Evolutionary conservation across 805 yeast genomes (phyloP).

Genomic region (Candida xiaguanensis): DNA sequence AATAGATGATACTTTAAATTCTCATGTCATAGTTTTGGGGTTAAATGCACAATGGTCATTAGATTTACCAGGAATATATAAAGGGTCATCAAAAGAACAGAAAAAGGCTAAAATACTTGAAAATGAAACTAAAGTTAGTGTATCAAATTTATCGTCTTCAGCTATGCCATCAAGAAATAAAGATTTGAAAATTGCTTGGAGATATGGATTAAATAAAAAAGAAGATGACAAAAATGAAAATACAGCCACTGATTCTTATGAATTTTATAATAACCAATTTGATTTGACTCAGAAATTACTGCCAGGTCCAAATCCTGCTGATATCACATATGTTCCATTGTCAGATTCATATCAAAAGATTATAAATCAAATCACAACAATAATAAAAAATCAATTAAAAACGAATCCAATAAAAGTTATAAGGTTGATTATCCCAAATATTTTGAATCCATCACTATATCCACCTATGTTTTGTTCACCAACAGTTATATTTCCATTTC

Average conservation of each 20-base stretch:
- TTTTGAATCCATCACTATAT: constrained; percentile 76
- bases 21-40: constrained; percentile 66
- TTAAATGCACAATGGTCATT: constrained; percentile 55
- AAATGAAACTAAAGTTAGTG: constrained; percentile 63
- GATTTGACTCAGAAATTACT: constrained; percentile 70
- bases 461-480: constrained; percentile 47
- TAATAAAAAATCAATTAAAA: constrained; percentile 31
- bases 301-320: constrained; percentile 64
- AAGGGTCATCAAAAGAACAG: constrained; percentile 63
- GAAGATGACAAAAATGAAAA: constrained; percentile 10
- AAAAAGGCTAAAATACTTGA: constrained; percentile 55
- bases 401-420: constrained; percentile 47
- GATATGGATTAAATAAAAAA: constrained; percentile 58
- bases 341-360: constrained; percentile 17
- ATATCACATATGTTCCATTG: constrained; percentile 53
- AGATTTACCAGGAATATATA: constrained; percentile 73
- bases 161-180: constrained; percentile 10
- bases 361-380: constrained; percentile 40
- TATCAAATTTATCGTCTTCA: constrained; percentile 47
- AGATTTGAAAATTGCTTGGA: constrained; percentile 84
- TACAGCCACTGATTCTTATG: constrained; percentile 25
- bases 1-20: constrained; percentile 36
- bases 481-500: constrained; percentile 51
- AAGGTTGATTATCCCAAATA: constrained; percentile 70
- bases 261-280: constrained; percentile 61